Percentiles rank a stretch among this genome's conserved stretches.
Evolutionary conservation across 176 grass and related monocot species (phyloP).

Genomic region (sorghum (Sorghum bicolor)): Sorghum_bicolor_NCBIv3 NC_012872.2:8591001-8591500

Average conservation of each 20-base stretch:
- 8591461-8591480: conserved; percentile 34
- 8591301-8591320: conserved; percentile 33
- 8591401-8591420: conserved; percentile 38
- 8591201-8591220: conserved; percentile 46
- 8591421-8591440: conserved; percentile 49
- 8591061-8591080: conserved; percentile 33
- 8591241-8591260: conserved; percentile 42
- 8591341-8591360: not conserved
- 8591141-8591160: conserved; percentile 16
- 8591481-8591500: not conserved
- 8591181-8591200: conserved; percentile 31
- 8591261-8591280: conserved; percentile 25
- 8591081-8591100: conserved; percentile 59
- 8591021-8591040: conserved; percentile 72
- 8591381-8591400: conserved; percentile 49
- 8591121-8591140: conserved; percentile 28
- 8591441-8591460: no score
- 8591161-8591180: conserved; percentile 25
- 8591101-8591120: conserved; percentile 54
- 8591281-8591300: not conserved
- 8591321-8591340: conserved; percentile 41
- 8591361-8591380: conserved; percentile 4
- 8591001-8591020: conserved; percentile 48
- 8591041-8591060: conserved; percentile 62
- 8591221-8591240: conserved; percentile 56